phyloP scores from a whole-genome alignment of 495 filamentous ascomycete genomes.

The Evansstolkia leycettana region DNA sequence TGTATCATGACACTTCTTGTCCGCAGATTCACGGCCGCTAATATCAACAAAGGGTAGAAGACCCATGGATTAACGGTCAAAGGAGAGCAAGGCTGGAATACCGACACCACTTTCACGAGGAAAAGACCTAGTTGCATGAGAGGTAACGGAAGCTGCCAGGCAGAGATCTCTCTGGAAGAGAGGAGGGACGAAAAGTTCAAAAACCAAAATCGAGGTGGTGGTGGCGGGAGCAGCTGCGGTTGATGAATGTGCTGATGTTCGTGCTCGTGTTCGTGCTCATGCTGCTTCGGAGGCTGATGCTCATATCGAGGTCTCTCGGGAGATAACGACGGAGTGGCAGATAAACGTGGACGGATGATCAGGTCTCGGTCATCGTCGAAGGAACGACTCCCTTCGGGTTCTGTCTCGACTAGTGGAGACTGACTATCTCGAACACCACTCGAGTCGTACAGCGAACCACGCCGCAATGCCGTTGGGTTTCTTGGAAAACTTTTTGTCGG shows the following conservation, averaged over 20 bases:
- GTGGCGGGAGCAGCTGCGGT: constrained; percentile 45
- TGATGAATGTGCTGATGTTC: constrained; percentile 12
- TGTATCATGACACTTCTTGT: constrained; percentile 15
- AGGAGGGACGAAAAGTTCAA: constrained; percentile 15
- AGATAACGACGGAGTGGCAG: constrained; percentile 13
- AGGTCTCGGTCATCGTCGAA: constrained; percentile 24
- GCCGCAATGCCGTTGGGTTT: constrained; percentile 14
- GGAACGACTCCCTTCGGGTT: constrained; percentile 11
- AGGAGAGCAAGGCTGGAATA: constrained; percentile 48
- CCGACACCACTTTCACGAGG: constrained; percentile 40
- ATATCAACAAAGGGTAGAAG: constrained; percentile 45
- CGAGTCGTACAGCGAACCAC: constrained; percentile 20
- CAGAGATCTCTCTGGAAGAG: constrained; percentile 2
- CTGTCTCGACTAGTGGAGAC: constrained; percentile 7
- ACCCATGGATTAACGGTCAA: constrained; percentile 45
- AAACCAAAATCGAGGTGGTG: constrained; percentile 18
- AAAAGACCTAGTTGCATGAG: constrained; percentile 35
- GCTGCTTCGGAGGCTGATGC: constrained; percentile 10
- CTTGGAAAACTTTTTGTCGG: constrained; percentile 18
- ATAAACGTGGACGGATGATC: constrained; percentile 23
- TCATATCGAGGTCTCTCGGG: constrained; percentile 19
- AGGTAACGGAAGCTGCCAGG: constrained; percentile 13
- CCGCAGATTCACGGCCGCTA: constrained; percentile 43
- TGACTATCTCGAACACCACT: constrained; percentile 10
- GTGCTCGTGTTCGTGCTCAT: constrained; percentile 12